Conservation (phyloP, 176 grass and related monocot species). For the Secale cereale region DNA sequence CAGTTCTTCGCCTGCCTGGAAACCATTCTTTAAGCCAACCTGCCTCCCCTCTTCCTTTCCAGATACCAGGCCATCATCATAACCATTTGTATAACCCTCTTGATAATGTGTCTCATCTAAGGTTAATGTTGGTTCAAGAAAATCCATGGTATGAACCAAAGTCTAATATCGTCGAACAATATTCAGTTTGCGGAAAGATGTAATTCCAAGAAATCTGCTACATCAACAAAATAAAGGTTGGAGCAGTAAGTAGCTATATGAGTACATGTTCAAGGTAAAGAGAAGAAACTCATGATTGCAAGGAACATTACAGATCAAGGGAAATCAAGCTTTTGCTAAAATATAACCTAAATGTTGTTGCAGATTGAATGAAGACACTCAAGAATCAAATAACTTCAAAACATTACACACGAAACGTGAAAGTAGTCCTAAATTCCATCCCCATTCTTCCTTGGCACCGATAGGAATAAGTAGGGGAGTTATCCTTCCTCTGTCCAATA, state of each 20-base stretch:
- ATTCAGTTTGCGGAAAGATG: neutral
- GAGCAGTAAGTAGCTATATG: neutral
- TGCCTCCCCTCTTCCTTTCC: slow-evolving; percentile 70
- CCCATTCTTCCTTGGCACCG: neutral
- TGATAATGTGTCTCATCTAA: slow-evolving; percentile 67
- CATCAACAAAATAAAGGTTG: neutral
- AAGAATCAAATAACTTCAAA: neutral
- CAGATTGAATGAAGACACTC: neutral
- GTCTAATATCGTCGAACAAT: neutral
- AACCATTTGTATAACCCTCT: slow-evolving; percentile 67
- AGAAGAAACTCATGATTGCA: neutral
- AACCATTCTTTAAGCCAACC: slow-evolving; percentile 71
- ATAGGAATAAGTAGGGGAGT: neutral
- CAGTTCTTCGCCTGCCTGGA: slow-evolving; percentile 69
- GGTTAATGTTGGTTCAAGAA: slow-evolving; percentile 58
- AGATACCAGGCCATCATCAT: slow-evolving; percentile 51
- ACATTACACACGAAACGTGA: neutral
- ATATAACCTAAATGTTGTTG: neutral
- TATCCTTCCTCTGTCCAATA: neutral
- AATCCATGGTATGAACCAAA: slow-evolving; percentile 50
- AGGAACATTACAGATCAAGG: neutral
- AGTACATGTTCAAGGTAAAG: neutral
- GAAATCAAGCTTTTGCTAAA: neutral
- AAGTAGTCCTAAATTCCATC: neutral
- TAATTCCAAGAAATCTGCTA: slow-evolving; percentile 15